These are phyloP conservation scores for Clarireedia sp. DNA, from an alignment of 2,329 filamentous ascomycete species.

Conservation along the genomic window DNA sequence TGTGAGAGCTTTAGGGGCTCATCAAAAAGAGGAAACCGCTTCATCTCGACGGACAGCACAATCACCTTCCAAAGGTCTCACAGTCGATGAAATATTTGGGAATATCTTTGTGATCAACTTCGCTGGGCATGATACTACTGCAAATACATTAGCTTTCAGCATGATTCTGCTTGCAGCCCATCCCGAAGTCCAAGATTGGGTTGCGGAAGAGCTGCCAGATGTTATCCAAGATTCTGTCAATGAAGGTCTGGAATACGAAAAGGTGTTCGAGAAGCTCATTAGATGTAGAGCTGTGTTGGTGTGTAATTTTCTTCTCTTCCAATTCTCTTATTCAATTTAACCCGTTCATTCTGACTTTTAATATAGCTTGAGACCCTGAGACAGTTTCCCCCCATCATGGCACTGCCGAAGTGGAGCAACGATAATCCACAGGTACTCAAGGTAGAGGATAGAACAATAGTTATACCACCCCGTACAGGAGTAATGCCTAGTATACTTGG, in stretches of 20 bases:
- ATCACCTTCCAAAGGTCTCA: not conserved
- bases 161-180: conserved; percentile 15
- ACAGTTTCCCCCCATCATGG: not conserved
- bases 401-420: not conserved
- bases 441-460: not conserved
- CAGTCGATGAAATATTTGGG: not conserved
- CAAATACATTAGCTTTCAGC: conserved; percentile 12
- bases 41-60: not conserved
- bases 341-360: not conserved
- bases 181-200: conserved; percentile 10
- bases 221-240: not conserved
- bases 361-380: not conserved
- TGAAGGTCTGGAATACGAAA: not conserved
- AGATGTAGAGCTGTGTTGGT: not conserved
- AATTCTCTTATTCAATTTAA: too few relatives aligned
- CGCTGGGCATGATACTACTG: conserved; percentile 20
- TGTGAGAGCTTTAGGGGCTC: not conserved
- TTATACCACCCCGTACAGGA: not conserved
- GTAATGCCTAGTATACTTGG: not conserved
- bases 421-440: not conserved
- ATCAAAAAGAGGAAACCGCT: not conserved
- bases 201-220: not conserved
- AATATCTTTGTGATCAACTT: conserved; percentile 12
- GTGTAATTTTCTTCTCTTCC: too few relatives aligned
- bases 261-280: not conserved